Percentiles rank a stretch among this genome's conserved stretches.
Evolutionary conservation across 2,329 filamentous ascomycete species (phyloP).

Genomic region (Clonostachys rhizophaga): DNA sequence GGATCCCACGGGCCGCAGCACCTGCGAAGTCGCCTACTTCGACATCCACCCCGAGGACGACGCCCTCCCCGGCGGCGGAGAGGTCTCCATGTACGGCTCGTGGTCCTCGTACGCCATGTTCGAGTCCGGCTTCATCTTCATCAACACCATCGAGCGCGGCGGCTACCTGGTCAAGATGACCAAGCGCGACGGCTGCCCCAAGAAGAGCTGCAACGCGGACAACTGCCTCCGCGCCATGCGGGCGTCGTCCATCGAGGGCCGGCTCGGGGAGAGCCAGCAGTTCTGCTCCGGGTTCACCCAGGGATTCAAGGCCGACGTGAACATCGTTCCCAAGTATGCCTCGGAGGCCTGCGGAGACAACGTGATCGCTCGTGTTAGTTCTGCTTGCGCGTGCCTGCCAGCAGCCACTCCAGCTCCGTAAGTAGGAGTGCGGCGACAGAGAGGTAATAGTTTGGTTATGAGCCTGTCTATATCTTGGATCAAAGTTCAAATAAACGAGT

Average conservation of each 20-base stretch:
- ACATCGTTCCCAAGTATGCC: conserved; percentile 1
- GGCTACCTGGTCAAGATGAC: conserved; percentile 34
- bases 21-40: conserved; percentile 44
- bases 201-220: conserved; percentile 6
- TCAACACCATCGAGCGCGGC: conserved; percentile 48
- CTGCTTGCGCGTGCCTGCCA: conserved; percentile 11
- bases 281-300: conserved; percentile 5
- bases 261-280: conserved; percentile 6
- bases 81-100: conserved; percentile 32
- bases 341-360: conserved; percentile 3
- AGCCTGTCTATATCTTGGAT: no score
- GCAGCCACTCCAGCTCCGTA: conserved; percentile 5
- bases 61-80: conserved; percentile 24
- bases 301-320: conserved; percentile 2
- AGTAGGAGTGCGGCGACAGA: not conserved
- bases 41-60: conserved; percentile 48
- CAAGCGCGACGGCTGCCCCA: conserved; percentile 11
- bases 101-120: conserved; percentile 46
- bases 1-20: conserved; percentile 35
- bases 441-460: no score
- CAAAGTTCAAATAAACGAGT: no score
- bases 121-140: conserved; percentile 39
- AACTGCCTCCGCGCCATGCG: conserved; percentile 7
- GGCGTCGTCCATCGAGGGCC: conserved; percentile 2
- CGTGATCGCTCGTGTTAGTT: conserved; percentile 9